Conservation (phyloP, 108 stramenopile species). For the Stephanodiscus triporus region DNA sequence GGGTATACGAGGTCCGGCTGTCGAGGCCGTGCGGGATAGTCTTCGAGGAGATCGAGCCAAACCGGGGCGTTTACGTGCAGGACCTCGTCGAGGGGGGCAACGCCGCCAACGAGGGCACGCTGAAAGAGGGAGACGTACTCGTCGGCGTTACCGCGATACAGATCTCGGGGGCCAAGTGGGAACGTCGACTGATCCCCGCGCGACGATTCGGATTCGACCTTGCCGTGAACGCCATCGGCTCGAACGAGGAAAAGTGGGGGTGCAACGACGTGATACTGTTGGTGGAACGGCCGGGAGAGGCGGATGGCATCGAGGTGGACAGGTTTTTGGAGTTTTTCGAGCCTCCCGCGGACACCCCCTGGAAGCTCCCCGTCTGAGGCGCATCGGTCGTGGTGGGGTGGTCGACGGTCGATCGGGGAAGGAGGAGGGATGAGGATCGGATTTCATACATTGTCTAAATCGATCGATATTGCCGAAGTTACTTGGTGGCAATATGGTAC, state of each 20-base stretch:
- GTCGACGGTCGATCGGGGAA: background rate
- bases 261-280: constrained; percentile 82
- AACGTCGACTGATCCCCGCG: constrained; percentile 69
- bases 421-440: background rate
- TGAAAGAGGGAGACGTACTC: constrained; percentile 70
- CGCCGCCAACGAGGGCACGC: constrained; percentile 64
- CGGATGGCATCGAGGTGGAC: constrained; percentile 55
- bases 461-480: background rate
- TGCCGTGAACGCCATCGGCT: constrained; percentile 75
- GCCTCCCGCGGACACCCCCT: constrained; percentile 72
- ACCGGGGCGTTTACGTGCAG: constrained; percentile 68
- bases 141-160: constrained; percentile 81
- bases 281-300: constrained; percentile 80
- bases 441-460: no score
- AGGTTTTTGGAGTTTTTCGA: constrained; percentile 84
- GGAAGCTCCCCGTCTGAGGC: constrained; percentile 46
- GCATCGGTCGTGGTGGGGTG: background rate
- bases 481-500: background rate
- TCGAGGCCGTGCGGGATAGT: constrained; percentile 80
- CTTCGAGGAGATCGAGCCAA: constrained; percentile 84
- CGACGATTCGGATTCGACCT: constrained; percentile 81
- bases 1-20: constrained; percentile 79
- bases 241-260: constrained; percentile 81
- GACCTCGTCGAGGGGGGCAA: constrained; percentile 86
- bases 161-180: constrained; percentile 72